A percentile compares a stretch with the other conserved stretches of the same genome.
These are phyloP conservation scores for Arctium lappa DNA, from an alignment of 129 eudicot genomes.

Conservation along the genomic window DNA sequence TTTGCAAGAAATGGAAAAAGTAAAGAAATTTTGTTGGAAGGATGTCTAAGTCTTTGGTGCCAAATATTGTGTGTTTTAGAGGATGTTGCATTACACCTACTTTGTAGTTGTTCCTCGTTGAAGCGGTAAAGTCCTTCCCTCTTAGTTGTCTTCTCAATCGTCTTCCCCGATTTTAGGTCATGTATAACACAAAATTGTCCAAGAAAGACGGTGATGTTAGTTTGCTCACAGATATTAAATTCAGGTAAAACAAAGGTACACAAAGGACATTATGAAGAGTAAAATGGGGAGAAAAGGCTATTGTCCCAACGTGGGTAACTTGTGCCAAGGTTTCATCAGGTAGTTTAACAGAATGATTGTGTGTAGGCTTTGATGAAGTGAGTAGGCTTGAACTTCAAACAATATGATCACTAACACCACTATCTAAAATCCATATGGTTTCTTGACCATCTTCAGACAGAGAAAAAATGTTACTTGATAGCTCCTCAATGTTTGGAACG, in stretches of 20 bases:
- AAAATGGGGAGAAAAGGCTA: neutral
- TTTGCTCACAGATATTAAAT: neutral
- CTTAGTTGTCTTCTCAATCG: neutral
- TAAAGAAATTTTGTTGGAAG: neutral
- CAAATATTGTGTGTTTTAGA: neutral
- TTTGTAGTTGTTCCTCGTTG: neutral
- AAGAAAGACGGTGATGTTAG: neutral
- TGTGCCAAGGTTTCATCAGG: neutral
- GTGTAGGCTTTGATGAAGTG: neutral
- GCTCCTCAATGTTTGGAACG: neutral
- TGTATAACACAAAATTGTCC: neutral
- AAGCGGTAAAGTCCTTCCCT: neutral
- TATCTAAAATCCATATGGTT: neutral
- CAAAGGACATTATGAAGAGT: neutral
- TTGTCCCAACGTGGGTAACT: neutral
- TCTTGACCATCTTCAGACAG: neutral
- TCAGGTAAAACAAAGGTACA: neutral
- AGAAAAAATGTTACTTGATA: neutral
- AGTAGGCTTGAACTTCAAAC: neutral
- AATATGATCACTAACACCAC: neutral
- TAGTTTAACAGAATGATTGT: neutral
- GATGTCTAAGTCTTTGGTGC: neutral
- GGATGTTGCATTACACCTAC: neutral
- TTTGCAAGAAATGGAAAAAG: neutral
- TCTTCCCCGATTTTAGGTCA: slow-evolving; percentile 6